These are phyloP conservation scores for Penicillium sclerotiorum DNA, from an alignment of 2,329 filamentous ascomycete species.

Conservation along the genomic window DNA sequence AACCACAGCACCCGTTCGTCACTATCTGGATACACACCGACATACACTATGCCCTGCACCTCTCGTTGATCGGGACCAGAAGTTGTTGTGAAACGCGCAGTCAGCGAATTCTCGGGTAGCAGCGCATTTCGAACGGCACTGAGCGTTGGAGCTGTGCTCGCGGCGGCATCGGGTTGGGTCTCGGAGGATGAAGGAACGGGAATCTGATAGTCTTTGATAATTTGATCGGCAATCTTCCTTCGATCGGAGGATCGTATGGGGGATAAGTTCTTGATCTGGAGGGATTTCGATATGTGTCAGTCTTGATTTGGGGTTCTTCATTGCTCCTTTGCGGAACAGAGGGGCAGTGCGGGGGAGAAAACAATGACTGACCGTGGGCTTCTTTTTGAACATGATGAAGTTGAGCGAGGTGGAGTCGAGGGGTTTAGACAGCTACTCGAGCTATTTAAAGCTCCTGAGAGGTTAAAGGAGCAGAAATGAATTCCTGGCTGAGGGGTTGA, in stretches of 20 bases:
- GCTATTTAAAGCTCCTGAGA: background rate
- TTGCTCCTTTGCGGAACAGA: constrained; percentile 9
- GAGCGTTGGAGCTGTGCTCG: constrained; percentile 49
- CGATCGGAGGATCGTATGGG: constrained; percentile 69
- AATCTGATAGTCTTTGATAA: constrained; percentile 64
- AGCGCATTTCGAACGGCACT: constrained; percentile 59
- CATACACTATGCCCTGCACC: constrained; percentile 66
- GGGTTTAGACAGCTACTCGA: too few relatives aligned
- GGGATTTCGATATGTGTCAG: constrained; percentile 12
- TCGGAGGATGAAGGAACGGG: constrained; percentile 44
- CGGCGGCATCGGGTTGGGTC: constrained; percentile 31
- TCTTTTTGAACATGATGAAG: constrained; percentile 64
- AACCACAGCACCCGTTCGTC: constrained; percentile 68
- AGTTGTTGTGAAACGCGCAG: constrained; percentile 67
- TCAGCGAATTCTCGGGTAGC: constrained; percentile 64
- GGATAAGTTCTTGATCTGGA: constrained; percentile 65
- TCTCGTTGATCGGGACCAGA: constrained; percentile 63
- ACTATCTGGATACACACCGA: constrained; percentile 59
- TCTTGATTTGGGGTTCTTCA: background rate
- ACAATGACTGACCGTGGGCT: constrained; percentile 53
- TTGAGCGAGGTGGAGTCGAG: background rate
- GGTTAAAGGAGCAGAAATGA: background rate
- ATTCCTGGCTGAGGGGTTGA: too few relatives aligned
- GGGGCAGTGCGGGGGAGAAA: constrained; percentile 31
- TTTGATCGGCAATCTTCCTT: constrained; percentile 67